Base-by-base conservation (phyloP, 345 rosid species). In the Anacardium occidentale region DNA sequence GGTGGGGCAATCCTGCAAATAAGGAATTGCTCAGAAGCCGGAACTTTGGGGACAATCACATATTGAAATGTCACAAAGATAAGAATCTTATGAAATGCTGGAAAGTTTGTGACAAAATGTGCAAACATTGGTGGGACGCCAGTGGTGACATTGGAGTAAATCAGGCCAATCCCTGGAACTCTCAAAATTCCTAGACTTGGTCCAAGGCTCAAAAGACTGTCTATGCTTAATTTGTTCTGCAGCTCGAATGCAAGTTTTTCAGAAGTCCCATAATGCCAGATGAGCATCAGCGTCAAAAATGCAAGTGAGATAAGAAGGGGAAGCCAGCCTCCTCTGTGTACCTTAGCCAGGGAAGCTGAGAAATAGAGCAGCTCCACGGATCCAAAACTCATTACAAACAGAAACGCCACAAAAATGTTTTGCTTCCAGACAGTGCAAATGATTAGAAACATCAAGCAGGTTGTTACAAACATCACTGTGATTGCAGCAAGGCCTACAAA, bases 91-190 rank as follows among this genome's bases (percentile, higher is more conserved):
- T 81, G 82, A 58, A 75, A 72, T 61, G 80, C 82, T 29, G 78
- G 85, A 40, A 81, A 76, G 71, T 79, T 79, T 9, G 85, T 74
- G 10, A 79, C 69, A 64, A 82, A 82, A 62, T 74, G 85, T 4
- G 73, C 42, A 32, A 79, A 82, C 66, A 70, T 82, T 62, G 80
- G 78, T 8, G 85, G 85, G 47, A 79, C 68, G 0, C 82, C 83
- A 17, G 77, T 67, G 53, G 65, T 56, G 55, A 79, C 74, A 44
- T 76, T 68, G 22, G 76, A 70, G 69, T 74, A 74, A 48, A 82
- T 68, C 40, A 82, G 25, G 18, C 85, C 80, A 10, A 82, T 79
- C 15, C 85, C 83, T 8, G 78, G 83, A 47, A 79, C 81, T 26
- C 83, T 70, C 11, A 22, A 37, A 7, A 79, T 67, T 6, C 80